phyloP scores from a whole-genome alignment of 352 stramenopile species.

The Pythium biforme region DNA sequence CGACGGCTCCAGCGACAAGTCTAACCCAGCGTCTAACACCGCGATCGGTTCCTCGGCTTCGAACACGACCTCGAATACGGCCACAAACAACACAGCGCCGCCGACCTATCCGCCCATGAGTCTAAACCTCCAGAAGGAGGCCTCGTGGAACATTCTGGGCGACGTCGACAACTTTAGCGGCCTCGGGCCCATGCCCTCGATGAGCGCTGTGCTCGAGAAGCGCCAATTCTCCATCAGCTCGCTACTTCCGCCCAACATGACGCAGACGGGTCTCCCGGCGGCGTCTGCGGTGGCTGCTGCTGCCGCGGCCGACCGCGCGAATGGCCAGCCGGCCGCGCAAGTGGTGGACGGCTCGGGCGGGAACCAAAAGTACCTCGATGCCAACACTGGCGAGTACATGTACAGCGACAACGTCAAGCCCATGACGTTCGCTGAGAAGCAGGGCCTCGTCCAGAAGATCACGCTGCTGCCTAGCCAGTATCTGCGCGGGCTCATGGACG shows the following conservation, averaged over 20 bases:
- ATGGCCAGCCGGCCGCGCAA: constrained; percentile 26
- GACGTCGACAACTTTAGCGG: constrained; percentile 66
- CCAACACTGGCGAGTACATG: constrained; percentile 76
- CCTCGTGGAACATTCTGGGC: constrained; percentile 68
- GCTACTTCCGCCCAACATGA: constrained; percentile 51
- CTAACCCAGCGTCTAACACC: constrained; percentile 12
- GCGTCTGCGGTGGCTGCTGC: constrained; percentile 12
- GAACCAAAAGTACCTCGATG: constrained; percentile 71
- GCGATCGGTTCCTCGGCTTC: constrained; percentile 12
- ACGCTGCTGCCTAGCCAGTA: constrained; percentile 85
- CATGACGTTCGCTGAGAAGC: constrained; percentile 85
- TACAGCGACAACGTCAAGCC: constrained; percentile 82
- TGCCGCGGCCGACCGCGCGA: constrained; percentile 23
- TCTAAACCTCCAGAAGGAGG: constrained; percentile 68
- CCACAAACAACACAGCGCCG: constrained; percentile 5
- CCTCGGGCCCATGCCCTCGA: constrained; percentile 65
- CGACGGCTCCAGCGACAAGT: constrained; percentile 19
- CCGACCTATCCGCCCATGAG: constrained; percentile 42
- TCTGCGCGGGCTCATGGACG: constrained; percentile 79
- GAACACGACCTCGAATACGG: not conserved
- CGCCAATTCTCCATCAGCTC: constrained; percentile 78
- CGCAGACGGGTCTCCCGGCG: constrained; percentile 6
- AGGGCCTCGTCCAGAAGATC: constrained; percentile 84
- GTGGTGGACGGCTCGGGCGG: constrained; percentile 56
- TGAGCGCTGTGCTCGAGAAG: constrained; percentile 71